Conservation (phyloP, 805 yeast species). For the Yamadazyma ubonensis region DNA sequence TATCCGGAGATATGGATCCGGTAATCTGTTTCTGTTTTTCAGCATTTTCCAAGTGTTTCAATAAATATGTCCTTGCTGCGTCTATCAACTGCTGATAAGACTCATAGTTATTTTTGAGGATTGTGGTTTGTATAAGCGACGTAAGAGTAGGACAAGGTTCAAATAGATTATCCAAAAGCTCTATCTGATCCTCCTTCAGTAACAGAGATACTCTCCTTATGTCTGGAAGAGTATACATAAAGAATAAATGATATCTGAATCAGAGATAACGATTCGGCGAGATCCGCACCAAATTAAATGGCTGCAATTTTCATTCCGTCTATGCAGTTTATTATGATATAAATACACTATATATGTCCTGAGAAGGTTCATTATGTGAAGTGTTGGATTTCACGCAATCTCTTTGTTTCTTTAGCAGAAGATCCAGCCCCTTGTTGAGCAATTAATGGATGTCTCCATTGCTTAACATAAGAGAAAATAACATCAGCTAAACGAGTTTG, state of each 20-base stretch:
- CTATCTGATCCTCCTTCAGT: conserved; percentile 24
- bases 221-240: conserved; percentile 8
- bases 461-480: conserved; percentile 45
- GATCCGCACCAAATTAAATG: neutral
- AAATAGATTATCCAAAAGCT: conserved; percentile 54
- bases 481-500: conserved; percentile 42
- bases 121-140: conserved; percentile 28
- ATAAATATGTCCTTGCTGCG: conserved; percentile 37
- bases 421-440: conserved; percentile 43
- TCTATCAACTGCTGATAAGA: conserved; percentile 45
- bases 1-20: conserved; percentile 22
- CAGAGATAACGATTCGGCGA: neutral
- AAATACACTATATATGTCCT: conserved; percentile 4
- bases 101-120: conserved; percentile 19
- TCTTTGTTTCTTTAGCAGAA: conserved; percentile 36
- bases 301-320: neutral
- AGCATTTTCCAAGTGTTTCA: conserved; percentile 26
- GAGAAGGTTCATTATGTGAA: conserved; percentile 26
- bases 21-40: conserved; percentile 22
- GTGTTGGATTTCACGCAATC: conserved; percentile 46
- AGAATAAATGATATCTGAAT: neutral
- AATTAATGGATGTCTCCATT: conserved; percentile 51
- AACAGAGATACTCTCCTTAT: conserved; percentile 18
- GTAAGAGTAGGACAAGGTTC: conserved; percentile 58
- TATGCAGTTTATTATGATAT: conserved; percentile 8